Conservation (phyloP, 345 rosid genomes). For the Turritis glabra region DNA sequence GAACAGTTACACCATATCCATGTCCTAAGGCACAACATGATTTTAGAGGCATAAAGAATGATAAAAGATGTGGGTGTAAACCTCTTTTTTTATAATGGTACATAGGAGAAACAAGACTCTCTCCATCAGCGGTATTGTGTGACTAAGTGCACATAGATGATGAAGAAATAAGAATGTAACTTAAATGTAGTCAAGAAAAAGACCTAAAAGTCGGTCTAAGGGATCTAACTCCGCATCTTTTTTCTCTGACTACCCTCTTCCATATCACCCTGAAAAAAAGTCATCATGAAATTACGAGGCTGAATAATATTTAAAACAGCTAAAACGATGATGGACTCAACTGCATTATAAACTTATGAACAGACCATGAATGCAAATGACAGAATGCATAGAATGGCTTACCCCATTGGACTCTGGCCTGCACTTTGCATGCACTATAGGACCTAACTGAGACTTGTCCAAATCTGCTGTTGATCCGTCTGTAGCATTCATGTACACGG, state of each 20-base stretch:
- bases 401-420: slow-evolving; percentile 75
- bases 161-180: slow-evolving; percentile 33
- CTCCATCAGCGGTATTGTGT: slow-evolving; percentile 26
- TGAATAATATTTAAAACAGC: background rate
- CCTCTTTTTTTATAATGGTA: slow-evolving; percentile 33
- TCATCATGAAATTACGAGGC: slow-evolving; percentile 6
- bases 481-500: slow-evolving; percentile 92
- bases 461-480: slow-evolving; percentile 53
- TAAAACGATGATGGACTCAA: background rate
- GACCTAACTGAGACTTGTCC: slow-evolving; percentile 88
- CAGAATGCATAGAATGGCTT: slow-evolving; percentile 13
- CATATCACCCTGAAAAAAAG: slow-evolving; percentile 59
- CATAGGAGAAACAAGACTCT: slow-evolving; percentile 27
- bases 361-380: slow-evolving; percentile 7
- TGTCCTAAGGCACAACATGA: slow-evolving; percentile 24
- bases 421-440: slow-evolving; percentile 99
- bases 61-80: slow-evolving; percentile 22
- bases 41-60: slow-evolving; percentile 25
- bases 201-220: slow-evolving; percentile 43
- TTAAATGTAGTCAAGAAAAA: slow-evolving; percentile 34
- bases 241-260: slow-evolving; percentile 81
- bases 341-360: background rate
- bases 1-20: slow-evolving; percentile 24
- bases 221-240: slow-evolving; percentile 60
- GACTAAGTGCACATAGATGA: slow-evolving; percentile 32